phyloP scores from a whole-genome alignment of 768 basidiomycete genomes.

The Boletus barrowsii region DNA sequence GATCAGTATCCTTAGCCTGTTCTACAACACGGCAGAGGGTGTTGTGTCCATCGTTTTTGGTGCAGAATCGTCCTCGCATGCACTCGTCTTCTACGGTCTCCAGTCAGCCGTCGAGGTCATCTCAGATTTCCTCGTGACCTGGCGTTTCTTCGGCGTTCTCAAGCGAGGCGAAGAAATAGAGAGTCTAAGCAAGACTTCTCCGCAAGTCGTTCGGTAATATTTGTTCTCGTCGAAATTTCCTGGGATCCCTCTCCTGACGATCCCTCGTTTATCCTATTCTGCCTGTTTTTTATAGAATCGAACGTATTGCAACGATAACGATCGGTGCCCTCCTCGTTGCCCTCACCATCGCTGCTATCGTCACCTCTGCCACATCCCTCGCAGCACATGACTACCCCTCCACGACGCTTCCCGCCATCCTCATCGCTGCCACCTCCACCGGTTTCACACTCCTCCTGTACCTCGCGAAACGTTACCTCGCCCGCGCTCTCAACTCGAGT shows the following conservation, averaged over 20 bases:
- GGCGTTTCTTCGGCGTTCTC: slow-evolving; percentile 38
- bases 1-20: slow-evolving; percentile 40
- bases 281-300: slow-evolving; percentile 26
- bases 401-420: slow-evolving; percentile 38
- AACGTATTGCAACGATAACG: slow-evolving; percentile 34
- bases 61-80: slow-evolving; percentile 40
- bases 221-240: not conserved
- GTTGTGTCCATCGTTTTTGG: slow-evolving; percentile 44
- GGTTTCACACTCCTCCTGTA: slow-evolving; percentile 41
- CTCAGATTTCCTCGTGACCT: slow-evolving; percentile 42
- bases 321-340: slow-evolving; percentile 38
- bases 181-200: not conserved
- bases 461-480: slow-evolving; percentile 44
- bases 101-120: slow-evolving; percentile 47
- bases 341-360: slow-evolving; percentile 38
- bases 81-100: slow-evolving; percentile 48
- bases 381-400: slow-evolving; percentile 36
- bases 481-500: slow-evolving; percentile 42
- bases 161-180: slow-evolving; percentile 34
- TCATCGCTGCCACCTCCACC: slow-evolving; percentile 41
- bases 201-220: slow-evolving; percentile 14
- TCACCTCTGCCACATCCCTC: slow-evolving; percentile 35
- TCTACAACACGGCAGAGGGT: slow-evolving; percentile 41
- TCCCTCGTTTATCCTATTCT: not conserved
- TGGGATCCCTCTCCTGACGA: not conserved